These are phyloP conservation scores for Trypanosomatidae sp. DNA, from an alignment of 208 protist genomes.

Conservation along the genomic window DNA sequence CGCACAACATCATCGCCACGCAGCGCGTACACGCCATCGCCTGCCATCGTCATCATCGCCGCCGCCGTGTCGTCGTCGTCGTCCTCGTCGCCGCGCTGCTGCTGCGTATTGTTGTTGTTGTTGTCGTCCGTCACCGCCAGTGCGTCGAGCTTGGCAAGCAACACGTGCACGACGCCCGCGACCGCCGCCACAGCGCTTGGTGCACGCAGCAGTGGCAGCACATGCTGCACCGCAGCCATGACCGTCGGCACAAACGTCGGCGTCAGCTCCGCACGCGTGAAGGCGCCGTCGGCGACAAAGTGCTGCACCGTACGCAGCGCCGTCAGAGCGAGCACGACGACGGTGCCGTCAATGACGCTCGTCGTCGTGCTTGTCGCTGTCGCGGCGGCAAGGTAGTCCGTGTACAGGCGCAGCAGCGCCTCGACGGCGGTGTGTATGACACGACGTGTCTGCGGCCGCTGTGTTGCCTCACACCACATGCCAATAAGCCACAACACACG, in stretches of 20 bases:
- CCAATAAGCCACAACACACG: slow-evolving; percentile 77
- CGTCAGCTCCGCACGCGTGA: slow-evolving; percentile 28
- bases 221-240: slow-evolving; percentile 21
- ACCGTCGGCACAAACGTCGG: slow-evolving; percentile 24
- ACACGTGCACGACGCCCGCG: slow-evolving; percentile 32
- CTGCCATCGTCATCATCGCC: no score
- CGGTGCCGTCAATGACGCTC: no score
- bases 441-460: slow-evolving; percentile 9
- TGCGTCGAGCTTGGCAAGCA: slow-evolving; percentile 32
- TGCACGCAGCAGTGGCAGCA: slow-evolving; percentile 23
- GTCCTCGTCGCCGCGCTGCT: no score
- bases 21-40: no score
- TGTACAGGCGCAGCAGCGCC: slow-evolving; percentile 17
- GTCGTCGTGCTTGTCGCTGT: no score
- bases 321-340: slow-evolving; percentile 29
- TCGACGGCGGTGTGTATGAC: slow-evolving; percentile 36
- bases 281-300: slow-evolving; percentile 50
- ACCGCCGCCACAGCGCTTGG: slow-evolving; percentile 25
- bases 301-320: slow-evolving; percentile 38
- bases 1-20: slow-evolving; percentile 32
- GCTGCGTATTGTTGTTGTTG: no score
- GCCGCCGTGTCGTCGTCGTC: no score
- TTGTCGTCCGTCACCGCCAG: no score
- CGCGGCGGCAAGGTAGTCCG: no score
- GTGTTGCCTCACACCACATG: slow-evolving; percentile 78